Conservation (phyloP, 257 asterid genomes). For the Cordia subcordata region DNA sequence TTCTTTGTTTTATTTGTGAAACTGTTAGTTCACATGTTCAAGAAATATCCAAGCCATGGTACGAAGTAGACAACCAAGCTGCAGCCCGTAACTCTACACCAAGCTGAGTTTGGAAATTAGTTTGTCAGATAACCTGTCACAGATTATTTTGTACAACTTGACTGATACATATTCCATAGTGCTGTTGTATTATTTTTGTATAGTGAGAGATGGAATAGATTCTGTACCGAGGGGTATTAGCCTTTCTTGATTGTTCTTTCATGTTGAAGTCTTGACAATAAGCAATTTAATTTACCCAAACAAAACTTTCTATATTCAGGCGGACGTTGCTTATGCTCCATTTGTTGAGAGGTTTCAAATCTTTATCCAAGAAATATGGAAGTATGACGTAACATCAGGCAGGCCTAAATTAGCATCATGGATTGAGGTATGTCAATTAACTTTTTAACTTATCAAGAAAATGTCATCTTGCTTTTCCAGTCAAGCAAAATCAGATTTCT, state of each 20-base stretch:
- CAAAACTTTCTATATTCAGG: conserved; percentile 25
- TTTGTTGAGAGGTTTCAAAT: conserved; percentile 51
- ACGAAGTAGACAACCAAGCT: too few relatives aligned
- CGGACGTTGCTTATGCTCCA: conserved; percentile 48
- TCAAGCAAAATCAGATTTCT: conserved; percentile 1
- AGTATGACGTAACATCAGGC: conserved; percentile 6
- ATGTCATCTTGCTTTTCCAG: neutral
- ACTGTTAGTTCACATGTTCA: too few relatives aligned
- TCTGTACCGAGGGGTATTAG: neutral
- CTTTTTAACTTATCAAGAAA: neutral
- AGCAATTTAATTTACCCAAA: neutral
- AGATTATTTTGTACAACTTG: neutral
- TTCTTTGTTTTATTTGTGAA: too few relatives aligned
- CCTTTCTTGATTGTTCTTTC: neutral
- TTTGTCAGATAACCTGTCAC: neutral
- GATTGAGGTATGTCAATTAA: conserved; percentile 30
- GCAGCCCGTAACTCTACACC: too few relatives aligned
- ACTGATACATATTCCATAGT: neutral
- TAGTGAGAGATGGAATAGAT: too few relatives aligned
- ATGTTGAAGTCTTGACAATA: neutral
- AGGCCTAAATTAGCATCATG: conserved; percentile 44
- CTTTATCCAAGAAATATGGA: conserved; percentile 29
- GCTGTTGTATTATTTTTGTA: neutral
- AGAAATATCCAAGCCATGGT: too few relatives aligned
- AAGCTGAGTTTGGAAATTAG: too few relatives aligned